phyloP scores from a whole-genome alignment of 345 rosid genomes.

The Hibiscus tridactylites region DNA sequence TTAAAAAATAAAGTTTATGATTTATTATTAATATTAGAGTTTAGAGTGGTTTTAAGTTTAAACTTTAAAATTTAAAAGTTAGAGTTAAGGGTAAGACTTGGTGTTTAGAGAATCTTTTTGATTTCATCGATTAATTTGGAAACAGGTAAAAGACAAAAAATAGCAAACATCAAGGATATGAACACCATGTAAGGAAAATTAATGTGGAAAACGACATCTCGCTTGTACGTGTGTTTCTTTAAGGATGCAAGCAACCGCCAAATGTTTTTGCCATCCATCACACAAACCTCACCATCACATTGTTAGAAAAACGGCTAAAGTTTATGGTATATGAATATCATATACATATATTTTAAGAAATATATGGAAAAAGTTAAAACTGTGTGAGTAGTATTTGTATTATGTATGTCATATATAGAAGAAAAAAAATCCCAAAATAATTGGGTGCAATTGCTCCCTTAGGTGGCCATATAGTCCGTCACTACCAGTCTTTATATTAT shows the following conservation, averaged over 20 bases:
- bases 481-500: too few relatives aligned
- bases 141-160: constrained; percentile 1
- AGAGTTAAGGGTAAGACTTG: background rate
- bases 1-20: too few relatives aligned
- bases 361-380: too few relatives aligned
- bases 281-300: background rate
- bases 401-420: too few relatives aligned
- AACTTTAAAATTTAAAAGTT: too few relatives aligned
- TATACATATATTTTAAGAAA: background rate
- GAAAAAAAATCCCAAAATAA: too few relatives aligned
- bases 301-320: background rate
- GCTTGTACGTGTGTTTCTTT: background rate
- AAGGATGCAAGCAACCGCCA: background rate
- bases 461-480: too few relatives aligned
- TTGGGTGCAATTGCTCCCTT: too few relatives aligned
- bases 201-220: background rate
- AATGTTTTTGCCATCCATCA: background rate
- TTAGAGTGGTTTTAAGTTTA: too few relatives aligned
- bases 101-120: background rate
- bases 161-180: background rate
- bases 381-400: too few relatives aligned
- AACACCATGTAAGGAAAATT: background rate
- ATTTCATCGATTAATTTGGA: background rate
- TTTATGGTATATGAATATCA: background rate
- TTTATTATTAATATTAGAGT: too few relatives aligned